phyloP scores from a whole-genome alignment of 2,329 filamentous ascomycete genomes.

The Dothideomycetes sp. region DNA sequence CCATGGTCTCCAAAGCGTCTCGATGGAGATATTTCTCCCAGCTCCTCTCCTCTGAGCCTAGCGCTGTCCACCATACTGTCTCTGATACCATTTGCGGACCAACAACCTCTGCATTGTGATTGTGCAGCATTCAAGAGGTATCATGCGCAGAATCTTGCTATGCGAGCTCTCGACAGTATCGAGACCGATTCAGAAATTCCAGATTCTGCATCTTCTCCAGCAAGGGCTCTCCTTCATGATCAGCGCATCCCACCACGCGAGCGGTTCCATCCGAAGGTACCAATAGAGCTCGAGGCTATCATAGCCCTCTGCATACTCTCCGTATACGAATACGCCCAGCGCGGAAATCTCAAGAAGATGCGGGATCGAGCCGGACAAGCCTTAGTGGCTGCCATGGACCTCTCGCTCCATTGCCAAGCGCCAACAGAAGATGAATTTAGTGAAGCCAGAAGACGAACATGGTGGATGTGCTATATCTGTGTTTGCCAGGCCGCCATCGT shows the following conservation, averaged over 20 bases:
- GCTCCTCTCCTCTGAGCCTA: conserved; percentile 31
- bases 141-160: conserved; percentile 39
- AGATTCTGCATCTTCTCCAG: conserved; percentile 33
- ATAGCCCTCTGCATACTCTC: conserved; percentile 38
- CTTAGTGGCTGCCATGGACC: conserved; percentile 34
- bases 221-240: conserved; percentile 32
- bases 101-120: conserved; percentile 26
- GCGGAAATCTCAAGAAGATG: conserved; percentile 44
- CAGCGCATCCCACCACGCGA: conserved; percentile 21
- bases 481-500: conserved; percentile 42
- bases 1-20: conserved; percentile 20
- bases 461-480: conserved; percentile 46
- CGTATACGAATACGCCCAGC: conserved; percentile 43
- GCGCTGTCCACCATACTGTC: conserved; percentile 39
- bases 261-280: conserved; percentile 35
- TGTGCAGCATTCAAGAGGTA: conserved; percentile 34
- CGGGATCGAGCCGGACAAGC: conserved; percentile 37
- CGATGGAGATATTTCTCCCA: conserved; percentile 26
- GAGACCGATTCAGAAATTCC: conserved; percentile 38
- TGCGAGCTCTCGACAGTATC: conserved; percentile 37
- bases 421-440: conserved; percentile 29
- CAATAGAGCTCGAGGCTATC: conserved; percentile 36
- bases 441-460: conserved; percentile 37
- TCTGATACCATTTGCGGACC: conserved; percentile 35
- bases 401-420: conserved; percentile 29